These are phyloP conservation scores for Leishmania mexicana DNA, from an alignment of 208 protist genomes.

Conservation along the genomic window DNA sequence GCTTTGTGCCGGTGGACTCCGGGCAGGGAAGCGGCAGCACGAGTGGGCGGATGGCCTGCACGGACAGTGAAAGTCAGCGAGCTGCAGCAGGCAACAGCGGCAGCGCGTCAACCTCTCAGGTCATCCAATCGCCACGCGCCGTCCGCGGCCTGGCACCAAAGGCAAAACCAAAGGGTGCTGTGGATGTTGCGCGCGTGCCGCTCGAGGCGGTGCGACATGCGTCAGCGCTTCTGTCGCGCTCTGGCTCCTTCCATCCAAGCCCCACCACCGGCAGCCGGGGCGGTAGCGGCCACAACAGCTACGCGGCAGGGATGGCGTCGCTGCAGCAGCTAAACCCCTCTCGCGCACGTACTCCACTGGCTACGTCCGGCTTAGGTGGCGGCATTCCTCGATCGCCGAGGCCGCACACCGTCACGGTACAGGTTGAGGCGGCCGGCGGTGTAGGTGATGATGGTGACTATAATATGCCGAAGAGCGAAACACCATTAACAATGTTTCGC, in stretches of 20 bases:
- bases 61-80: background rate
- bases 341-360: background rate
- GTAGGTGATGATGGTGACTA: background rate
- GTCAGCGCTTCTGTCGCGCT: constrained; percentile 38
- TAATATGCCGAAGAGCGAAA: background rate
- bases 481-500: background rate
- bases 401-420: constrained; percentile 10
- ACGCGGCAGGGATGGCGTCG: background rate
- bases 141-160: constrained; percentile 62
- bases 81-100: constrained; percentile 14
- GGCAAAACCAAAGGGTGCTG: constrained; percentile 74
- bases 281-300: constrained; percentile 14
- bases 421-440: too few species aligned
- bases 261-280: background rate
- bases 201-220: constrained; percentile 78
- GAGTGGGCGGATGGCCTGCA: background rate
- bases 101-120: background rate
- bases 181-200: constrained; percentile 49
- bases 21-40: background rate
- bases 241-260: constrained; percentile 5
- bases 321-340: background rate
- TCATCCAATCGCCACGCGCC: constrained; percentile 23
- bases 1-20: background rate
- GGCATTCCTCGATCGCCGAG: constrained; percentile 11
- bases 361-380: constrained; percentile 5